Base-by-base conservation (phyloP, 2,329 filamentous ascomycete species). In the Colletotrichum sp. region DNA sequence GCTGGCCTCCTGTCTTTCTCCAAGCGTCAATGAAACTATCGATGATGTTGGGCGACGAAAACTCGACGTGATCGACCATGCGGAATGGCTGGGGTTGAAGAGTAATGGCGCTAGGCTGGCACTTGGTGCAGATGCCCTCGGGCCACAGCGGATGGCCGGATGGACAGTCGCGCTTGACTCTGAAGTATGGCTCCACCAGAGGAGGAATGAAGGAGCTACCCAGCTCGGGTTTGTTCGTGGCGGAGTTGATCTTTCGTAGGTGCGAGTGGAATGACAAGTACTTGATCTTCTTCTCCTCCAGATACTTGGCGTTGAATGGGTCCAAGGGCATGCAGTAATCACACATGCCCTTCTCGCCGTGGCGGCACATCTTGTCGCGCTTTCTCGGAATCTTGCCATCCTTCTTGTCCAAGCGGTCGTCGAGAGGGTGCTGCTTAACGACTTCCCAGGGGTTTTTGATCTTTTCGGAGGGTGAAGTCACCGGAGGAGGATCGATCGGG, bases 1-100 rank as follows among this genome's bases (percentile, higher is more conserved):
- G 91, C 83, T 99, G 97, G 32, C 90, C 87, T 6, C 96, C 96
- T 3, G 95, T 96, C 79, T 92, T 93, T 80, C 98, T 91, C 96
- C 97, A 99, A 75, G 96, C 95, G 81, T 98, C 93, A 78, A 99
- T 92, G 72, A 99, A 92, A n/a, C 91, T 92, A 83, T 99, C 95
- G 80, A 99, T 95, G 39, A 99, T 91, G 70, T 92, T 90, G 5
- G 95, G 93, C 2, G 95, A 93, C 3, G 96, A 93, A 83, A 99
- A 99, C 85, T 99, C 98, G 78, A 99, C 97, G 84, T 99, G 97
- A 81, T 99, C 97, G 5, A 99, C 96, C 95, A 97, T 98, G 68
- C 97, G 95, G 84, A 96, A 99, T 24, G 94, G 90, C 84, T 99
- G 97, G 7, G 96, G 95, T 82, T 99, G 96, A 69, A 99, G 88